Percentiles rank a stretch among this genome's conserved stretches.
Conservation (phyloP, 345 rosid genomes). For the Cochlearia excelsa region DNA sequence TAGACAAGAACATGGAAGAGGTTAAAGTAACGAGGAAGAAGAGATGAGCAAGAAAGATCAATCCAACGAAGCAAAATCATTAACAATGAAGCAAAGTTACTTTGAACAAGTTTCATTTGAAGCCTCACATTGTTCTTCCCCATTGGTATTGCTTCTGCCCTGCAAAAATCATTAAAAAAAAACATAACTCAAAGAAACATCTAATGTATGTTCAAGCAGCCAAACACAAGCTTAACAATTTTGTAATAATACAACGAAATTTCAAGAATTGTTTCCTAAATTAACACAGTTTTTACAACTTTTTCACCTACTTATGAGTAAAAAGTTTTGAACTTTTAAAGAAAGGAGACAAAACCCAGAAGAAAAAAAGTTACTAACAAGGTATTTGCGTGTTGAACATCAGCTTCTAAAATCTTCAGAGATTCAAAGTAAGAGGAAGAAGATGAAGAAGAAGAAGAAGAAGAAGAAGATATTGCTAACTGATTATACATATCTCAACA, state of each 20-base stretch:
- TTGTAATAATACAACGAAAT: too few species aligned
- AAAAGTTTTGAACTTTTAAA: conserved; percentile 24
- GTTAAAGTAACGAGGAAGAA: conserved; percentile 79
- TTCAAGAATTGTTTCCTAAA: conserved; percentile 20
- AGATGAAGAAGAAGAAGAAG: conserved; percentile 4
- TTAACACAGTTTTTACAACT: neutral
- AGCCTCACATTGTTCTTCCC: conserved; percentile 67
- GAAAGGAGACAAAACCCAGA: conserved; percentile 32
- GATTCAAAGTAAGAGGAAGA: conserved; percentile 63
- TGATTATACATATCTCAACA: conserved; percentile 38
- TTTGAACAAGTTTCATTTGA: conserved; percentile 87
- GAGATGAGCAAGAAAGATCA: conserved; percentile 67
- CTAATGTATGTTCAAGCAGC: conserved; percentile 7
- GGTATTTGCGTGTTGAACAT: conserved; percentile 79
- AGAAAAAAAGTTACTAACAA: conserved; percentile 46
- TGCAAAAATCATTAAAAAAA: conserved; percentile 15
- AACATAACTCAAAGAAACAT: conserved; percentile 24
- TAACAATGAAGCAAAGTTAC: conserved; percentile 73
- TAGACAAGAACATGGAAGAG: conserved; percentile 81
- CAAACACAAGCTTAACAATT: neutral
- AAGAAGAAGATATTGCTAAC: conserved; percentile 32
- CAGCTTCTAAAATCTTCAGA: conserved; percentile 76
- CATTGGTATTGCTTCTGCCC: conserved; percentile 90
- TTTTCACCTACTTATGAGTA: neutral
- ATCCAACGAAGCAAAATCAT: conserved; percentile 78